phyloP scores from a whole-genome alignment of 768 basidiomycete genomes.

The Suillus subalutaceus region DNA sequence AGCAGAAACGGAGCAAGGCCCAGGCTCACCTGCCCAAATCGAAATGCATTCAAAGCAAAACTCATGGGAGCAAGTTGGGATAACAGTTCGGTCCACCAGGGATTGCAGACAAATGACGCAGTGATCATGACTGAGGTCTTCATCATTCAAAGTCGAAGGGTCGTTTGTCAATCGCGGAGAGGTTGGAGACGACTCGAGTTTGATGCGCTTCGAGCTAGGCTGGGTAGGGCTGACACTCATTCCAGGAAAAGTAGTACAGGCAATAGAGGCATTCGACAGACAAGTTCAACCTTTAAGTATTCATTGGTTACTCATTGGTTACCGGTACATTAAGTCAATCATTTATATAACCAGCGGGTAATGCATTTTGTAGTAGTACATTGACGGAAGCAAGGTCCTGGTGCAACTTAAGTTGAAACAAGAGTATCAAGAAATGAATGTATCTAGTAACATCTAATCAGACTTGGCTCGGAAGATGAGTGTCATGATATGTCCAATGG shows the following conservation, averaged over 20 bases:
- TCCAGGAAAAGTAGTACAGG: neutral
- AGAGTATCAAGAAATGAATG: too few relatives aligned
- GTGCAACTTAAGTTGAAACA: too few relatives aligned
- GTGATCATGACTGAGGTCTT: slow-evolving; percentile 41
- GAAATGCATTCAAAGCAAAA: slow-evolving; percentile 93
- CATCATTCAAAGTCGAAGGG: neutral
- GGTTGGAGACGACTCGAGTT: slow-evolving; percentile 30
- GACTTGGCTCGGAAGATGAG: too few relatives aligned
- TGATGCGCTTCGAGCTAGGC: slow-evolving; percentile 41
- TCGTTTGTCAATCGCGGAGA: slow-evolving; percentile 13
- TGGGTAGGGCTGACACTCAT: slow-evolving; percentile 11
- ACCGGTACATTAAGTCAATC: too few relatives aligned
- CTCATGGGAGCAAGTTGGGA: slow-evolving; percentile 87
- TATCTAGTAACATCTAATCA: too few relatives aligned
- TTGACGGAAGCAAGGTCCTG: too few relatives aligned
- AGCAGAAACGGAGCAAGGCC: neutral
- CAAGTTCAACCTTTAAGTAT: neutral
- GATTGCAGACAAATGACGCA: slow-evolving; percentile 89
- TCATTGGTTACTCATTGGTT: too few relatives aligned
- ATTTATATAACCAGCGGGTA: too few relatives aligned
- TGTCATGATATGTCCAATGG: too few relatives aligned
- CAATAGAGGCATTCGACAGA: neutral
- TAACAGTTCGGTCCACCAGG: slow-evolving; percentile 75
- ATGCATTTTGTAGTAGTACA: too few relatives aligned
- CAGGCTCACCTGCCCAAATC: slow-evolving; percentile 74